Evolutionary conservation across 2,329 filamentous ascomycete species (phyloP), one percentile per base, ranked within the genome.

Genomic region (Aureobasidium uvarum): DNA sequence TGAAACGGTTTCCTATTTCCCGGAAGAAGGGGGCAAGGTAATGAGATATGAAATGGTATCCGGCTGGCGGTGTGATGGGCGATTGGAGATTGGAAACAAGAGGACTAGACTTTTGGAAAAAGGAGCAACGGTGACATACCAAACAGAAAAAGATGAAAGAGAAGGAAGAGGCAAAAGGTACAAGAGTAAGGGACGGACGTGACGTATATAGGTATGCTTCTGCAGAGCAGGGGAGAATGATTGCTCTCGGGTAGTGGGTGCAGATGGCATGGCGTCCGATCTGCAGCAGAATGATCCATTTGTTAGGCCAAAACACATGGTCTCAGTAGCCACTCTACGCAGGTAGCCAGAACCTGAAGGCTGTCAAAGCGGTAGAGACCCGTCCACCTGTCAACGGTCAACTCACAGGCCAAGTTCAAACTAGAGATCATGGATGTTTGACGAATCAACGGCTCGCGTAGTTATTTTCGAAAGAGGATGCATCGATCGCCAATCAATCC

Each of bases 351-450:
- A 63, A 63, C 46, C 48, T 63, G 60, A 43, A 54, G 36, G 60
- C 46, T 63, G 60, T 63, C 60, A 63, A 63, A 63, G 60, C 60
- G 60, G 60, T 48, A 54, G 60, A 45, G 33, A 45, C 48, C 60
- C 60, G 60, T 63, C 46, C 45, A 63, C 46, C 60, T 63, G 60
- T 63, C 60, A 62, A 63, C 60, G 60, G 60, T 54, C 60, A 63
- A 63, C 46, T 43, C 46, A 63, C 60, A 63, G 46, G 25, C 36
- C 41, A 46, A 23, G 60, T 62, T 41, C 13, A 33, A 63, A 38
- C 60, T 54, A 63, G 48, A 63, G 33, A 38, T 25, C 41, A n/a
- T 54, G 60, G 28, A 54, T 46, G 48, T 63, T 52, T 63, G 60
- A 63, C 48, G 46, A 43, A 45, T 54, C 46, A 63, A 63, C 60